Base-by-base conservation (phyloP, 164 flowering plant genomes). In the Annona cherimola region DNA sequence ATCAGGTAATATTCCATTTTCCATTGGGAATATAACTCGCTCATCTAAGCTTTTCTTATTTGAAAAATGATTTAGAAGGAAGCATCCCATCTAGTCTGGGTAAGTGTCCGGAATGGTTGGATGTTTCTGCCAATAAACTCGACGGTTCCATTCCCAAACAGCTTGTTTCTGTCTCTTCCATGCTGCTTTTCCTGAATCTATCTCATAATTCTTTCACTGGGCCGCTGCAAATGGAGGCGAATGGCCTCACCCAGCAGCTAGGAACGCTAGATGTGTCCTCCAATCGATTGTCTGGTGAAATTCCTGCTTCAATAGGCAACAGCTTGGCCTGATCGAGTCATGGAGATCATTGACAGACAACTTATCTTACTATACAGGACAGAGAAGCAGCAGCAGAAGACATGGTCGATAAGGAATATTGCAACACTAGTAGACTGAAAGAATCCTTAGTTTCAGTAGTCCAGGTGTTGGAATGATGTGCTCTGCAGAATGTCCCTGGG, bases 131-230 rank as follows among this genome's bases (percentile, higher is more conserved):
- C 0, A 84, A 84, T 11, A 68, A 60, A 0, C 74, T 82, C 2
- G 62, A 4, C 44, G 85, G 81, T 1, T 16, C 26, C 1, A 71
- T 83, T 44, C 83, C 83, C 1, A 1, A 1, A 60, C 12, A 70
- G n/a, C 2, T 82, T 18, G 46, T 81, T 42, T 71, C 18, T n/a
- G 70, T 84, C 2, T 3, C 75, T 18, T 19, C 43, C 4, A 1
- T 42, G 3, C 75, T 77, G 0, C 45, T 46, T 11, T 26, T 3
- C n/a, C 19, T 68, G 6, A 35, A 64, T 26, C 35, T 64, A 0
- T 64, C 67, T 39, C 44, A 64, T 16, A 64, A 64, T 40, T 40
- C 16, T 5, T 64, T 64, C 18, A 40, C 67, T 42, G 67, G 67
- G 67, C 20, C 67, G 11, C 12, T 40, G 67, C 45, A 7, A 11